Base-by-base conservation (phyloP, 2,329 filamentous ascomycete genomes). In the Aureobasidium sp. region DNA sequence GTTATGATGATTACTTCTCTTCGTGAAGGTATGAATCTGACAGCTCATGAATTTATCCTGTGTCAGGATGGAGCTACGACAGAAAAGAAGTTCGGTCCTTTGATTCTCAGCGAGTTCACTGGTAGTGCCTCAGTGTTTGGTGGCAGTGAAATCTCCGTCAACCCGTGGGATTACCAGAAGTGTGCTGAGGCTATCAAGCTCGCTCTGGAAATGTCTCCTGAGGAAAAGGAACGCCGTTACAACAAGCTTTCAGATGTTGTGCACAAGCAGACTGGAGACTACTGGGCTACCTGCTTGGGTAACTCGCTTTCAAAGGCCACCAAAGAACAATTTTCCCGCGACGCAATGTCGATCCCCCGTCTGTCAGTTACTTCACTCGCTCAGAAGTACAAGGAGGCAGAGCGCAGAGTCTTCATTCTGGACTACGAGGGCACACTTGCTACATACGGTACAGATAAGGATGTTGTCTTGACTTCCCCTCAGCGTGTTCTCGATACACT, bases 11-110 rank as follows among this genome's bases (percentile, higher is more conserved):
- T 97, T 70, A 95, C 93, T 2, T 95, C 91, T 71, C 85, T 97
- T 68, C 90, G 94, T 58, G 93, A 97, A 73, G 93, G 93, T 65
- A 97, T 97, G 94, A 97, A 97, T 72, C 76, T 97, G 61, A 97
- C 93, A 0, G 92, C 89, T 6, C 94, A 97, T 72, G 93, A 97
- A 72, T 97, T 91, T 70, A 83, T 97, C 37, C 90, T 90, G 67
- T 97, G 92, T 70, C 93, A 97, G 71, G 93, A 97, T 70, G 92
- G 92, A 44, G 84, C 83, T 67, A 80, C 82, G 57, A 76, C 84
- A 64, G 89, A 90, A 75, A 91, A 91, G 77, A 92, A 90, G 74
- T 86, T 94, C 69, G 91, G 91, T 2, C 92, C 91, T 1, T 80
- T 97, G 47, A 96, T 97, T 66, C 79, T 97, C 60, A 96, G 91